These are phyloP conservation scores for Pseudocercospora crystallina DNA, from an alignment of 2,329 filamentous ascomycete genomes.

Conservation along the genomic window DNA sequence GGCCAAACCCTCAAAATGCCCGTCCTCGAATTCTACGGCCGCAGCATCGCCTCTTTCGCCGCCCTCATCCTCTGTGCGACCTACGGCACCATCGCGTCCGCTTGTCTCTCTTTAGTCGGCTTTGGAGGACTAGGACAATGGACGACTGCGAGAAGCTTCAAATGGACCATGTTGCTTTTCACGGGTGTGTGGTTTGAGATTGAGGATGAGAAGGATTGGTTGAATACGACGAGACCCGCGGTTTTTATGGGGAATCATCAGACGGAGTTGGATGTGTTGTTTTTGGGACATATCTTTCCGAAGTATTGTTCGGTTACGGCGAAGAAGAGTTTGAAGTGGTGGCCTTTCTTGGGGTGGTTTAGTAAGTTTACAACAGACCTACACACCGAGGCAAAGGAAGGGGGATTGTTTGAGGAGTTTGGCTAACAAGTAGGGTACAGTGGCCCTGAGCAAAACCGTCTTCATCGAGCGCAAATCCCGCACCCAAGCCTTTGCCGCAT, in stretches of 20 bases:
- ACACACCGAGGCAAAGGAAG: neutral
- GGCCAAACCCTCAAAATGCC: constrained; percentile 33
- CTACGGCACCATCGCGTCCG: constrained; percentile 75
- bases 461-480: constrained; percentile 93
- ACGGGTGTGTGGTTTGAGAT: constrained; percentile 78
- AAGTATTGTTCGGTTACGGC: constrained; percentile 90
- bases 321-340: constrained; percentile 76
- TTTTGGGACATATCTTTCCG: constrained; percentile 87
- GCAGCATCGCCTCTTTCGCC: constrained; percentile 50
- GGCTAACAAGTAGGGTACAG: constrained; percentile 45
- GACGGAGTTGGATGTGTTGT: constrained; percentile 84
- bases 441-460: constrained; percentile 76
- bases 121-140: constrained; percentile 80
- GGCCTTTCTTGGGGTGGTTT: constrained; percentile 92
- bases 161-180: constrained; percentile 70
- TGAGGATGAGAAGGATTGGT: constrained; percentile 46
- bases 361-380: constrained; percentile 46
- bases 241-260: constrained; percentile 96
- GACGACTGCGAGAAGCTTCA: constrained; percentile 76
- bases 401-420: neutral
- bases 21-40: constrained; percentile 63
- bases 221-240: constrained; percentile 65
- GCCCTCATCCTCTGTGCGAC: constrained; percentile 50
- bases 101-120: constrained; percentile 68
- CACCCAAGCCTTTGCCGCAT: constrained; percentile 78